Evolutionary conservation across 148 eudicot genomes (phyloP).

Genomic region (Hydrangea macrophylla): DNA sequence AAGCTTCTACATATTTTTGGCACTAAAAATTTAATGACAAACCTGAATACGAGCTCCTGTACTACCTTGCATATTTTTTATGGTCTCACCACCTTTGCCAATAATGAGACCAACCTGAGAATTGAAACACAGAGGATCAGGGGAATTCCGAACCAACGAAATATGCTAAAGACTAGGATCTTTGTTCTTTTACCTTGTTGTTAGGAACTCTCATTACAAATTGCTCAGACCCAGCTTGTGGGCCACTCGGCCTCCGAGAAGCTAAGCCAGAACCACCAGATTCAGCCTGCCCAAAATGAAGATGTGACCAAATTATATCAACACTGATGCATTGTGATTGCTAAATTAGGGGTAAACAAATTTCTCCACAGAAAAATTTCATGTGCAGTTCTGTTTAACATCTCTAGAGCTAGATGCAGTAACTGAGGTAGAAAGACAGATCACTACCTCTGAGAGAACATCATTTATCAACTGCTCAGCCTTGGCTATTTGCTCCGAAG

Average conservation of each 20-base stretch:
- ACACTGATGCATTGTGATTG: not conserved
- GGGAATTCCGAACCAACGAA: no score
- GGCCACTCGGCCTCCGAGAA: conserved; percentile 57
- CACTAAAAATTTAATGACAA: no score
- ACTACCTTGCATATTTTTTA: no score
- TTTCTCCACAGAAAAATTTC: no score
- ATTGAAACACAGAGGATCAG: no score
- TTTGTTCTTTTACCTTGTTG: conserved; percentile 67
- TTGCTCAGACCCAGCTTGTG: conserved; percentile 50
- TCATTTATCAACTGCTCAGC: conserved; percentile 84
- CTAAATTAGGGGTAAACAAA: not conserved
- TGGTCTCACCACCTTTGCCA: no score
- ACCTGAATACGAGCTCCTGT: no score
- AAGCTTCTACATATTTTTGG: no score
- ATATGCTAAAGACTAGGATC: no score
- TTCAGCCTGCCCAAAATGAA: conserved; percentile 56
- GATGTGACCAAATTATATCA: not conserved
- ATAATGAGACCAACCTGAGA: no score
- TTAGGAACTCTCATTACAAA: conserved; percentile 62
- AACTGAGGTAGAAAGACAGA: not conserved
- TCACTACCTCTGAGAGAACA: conserved; percentile 81
- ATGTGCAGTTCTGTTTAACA: not conserved
- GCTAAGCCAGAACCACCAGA: conserved; percentile 72
- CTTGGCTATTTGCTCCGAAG: conserved; percentile 67
- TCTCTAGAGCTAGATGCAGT: not conserved